Percentiles rank a stretch among this genome's conserved stretches.
Conservation (phyloP, 1,139 yeast genomes). For the Pichia sp. region DNA sequence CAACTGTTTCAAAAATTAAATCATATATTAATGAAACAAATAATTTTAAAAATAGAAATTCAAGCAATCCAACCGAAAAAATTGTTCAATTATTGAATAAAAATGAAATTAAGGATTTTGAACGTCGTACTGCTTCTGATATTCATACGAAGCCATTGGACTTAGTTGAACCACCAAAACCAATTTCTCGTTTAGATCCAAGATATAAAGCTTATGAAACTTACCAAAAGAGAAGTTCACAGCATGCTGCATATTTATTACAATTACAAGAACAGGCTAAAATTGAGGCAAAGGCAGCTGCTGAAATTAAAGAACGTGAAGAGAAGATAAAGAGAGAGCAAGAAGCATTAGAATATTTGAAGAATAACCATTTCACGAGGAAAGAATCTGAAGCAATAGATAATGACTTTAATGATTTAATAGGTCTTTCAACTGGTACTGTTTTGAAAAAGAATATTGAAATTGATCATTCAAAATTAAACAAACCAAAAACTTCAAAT, state of each 20-base stretch:
- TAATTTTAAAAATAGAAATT: conserved; percentile 8
- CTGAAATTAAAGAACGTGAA: conserved; percentile 29
- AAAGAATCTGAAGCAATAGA: conserved; percentile 11
- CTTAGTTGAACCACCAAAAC: conserved; percentile 42
- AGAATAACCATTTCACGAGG: background rate
- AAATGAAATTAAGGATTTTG: conserved; percentile 37
- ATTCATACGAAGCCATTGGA: conserved; percentile 3
- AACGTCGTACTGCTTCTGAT: conserved; percentile 43
- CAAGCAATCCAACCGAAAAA: conserved; percentile 27
- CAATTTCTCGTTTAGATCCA: conserved; percentile 70
- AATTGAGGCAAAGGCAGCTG: conserved; percentile 14
- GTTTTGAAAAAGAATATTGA: conserved; percentile 19
- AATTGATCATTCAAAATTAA: background rate
- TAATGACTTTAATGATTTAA: conserved; percentile 14
- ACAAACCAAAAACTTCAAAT: conserved; percentile 6
- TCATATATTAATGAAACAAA: background rate
- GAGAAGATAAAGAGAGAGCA: conserved; percentile 13
- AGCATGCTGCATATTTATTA: conserved; percentile 22
- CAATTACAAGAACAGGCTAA: conserved; percentile 17
- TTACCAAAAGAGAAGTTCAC: conserved; percentile 26
- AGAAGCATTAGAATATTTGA: conserved; percentile 10
- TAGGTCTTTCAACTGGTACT: conserved; percentile 17
- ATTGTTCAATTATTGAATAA: conserved; percentile 28
- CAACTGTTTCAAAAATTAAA: conserved; percentile 6
- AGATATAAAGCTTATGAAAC: conserved; percentile 28